Evolutionary conservation across 495 filamentous ascomycete species (phyloP).

Genomic region (Articulospora tetracladia): DNA sequence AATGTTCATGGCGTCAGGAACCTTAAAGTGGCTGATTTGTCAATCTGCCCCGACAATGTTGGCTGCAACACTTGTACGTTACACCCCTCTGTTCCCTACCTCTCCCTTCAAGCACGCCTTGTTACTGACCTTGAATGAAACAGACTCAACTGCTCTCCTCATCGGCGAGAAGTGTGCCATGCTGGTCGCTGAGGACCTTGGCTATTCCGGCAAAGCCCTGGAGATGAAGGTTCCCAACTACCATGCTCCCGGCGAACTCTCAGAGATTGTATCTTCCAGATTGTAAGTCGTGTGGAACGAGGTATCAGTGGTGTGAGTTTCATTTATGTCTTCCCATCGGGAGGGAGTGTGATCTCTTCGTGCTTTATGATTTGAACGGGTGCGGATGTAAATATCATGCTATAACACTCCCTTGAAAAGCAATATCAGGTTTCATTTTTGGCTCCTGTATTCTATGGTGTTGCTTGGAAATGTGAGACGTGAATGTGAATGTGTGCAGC

Average conservation of each 20-base stretch:
- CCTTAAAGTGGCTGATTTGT: constrained; percentile 78
- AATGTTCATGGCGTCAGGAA: constrained; percentile 79
- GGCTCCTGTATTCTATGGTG: no score
- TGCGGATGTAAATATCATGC: no score
- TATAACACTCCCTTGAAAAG: no score
- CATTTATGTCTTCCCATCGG: no score
- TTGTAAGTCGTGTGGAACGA: no score
- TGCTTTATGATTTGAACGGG: no score
- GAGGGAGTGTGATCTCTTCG: no score
- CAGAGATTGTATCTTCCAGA: constrained; percentile 11
- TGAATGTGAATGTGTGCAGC: no score
- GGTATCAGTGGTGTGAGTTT: no score
- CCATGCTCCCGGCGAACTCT: constrained; percentile 50
- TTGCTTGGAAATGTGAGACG: no score
- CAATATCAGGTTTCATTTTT: no score
- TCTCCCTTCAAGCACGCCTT: not conserved
- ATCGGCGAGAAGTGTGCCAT: constrained; percentile 82
- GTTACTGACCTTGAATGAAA: constrained; percentile 17
- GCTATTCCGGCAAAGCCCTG: constrained; percentile 68
- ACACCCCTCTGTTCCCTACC: constrained; percentile 24
- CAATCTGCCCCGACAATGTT: constrained; percentile 79
- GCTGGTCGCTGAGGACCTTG: constrained; percentile 70
- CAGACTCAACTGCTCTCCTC: constrained; percentile 60
- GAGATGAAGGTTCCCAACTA: constrained; percentile 65
- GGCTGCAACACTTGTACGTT: constrained; percentile 64